Evolutionary conservation across 306 rosid species (phyloP).

Genomic region (Alnus glutinosa): DNA sequence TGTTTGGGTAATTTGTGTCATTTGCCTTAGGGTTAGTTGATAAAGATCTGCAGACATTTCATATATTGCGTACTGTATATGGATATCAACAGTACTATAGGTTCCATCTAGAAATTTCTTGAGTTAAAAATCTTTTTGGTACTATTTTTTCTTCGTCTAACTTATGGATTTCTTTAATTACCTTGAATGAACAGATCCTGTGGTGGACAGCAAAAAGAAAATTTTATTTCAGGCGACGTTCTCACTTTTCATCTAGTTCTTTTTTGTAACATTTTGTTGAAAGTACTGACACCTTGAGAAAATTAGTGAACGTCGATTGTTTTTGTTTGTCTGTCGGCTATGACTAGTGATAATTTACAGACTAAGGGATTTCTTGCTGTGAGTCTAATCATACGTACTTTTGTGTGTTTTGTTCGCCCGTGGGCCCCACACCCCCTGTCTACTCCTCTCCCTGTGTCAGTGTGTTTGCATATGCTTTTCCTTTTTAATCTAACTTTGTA

Average conservation of each 20-base stretch:
- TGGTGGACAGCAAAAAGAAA: neutral
- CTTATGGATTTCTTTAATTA: neutral
- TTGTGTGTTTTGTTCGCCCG: neutral
- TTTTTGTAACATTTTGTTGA: neutral
- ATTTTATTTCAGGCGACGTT: neutral
- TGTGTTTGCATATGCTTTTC: neutral
- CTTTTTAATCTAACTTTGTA: slow-evolving; percentile 8
- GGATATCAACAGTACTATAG: neutral
- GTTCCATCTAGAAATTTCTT: neutral
- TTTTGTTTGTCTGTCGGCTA: neutral
- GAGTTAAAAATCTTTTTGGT: neutral
- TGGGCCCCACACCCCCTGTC: neutral
- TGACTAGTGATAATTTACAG: neutral
- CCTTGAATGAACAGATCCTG: neutral
- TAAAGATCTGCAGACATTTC: slow-evolving; percentile 1
- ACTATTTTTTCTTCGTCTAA: neutral
- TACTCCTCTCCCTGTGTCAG: neutral
- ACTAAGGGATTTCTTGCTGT: neutral
- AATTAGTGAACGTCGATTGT: neutral
- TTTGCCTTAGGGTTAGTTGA: slow-evolving; percentile 2
- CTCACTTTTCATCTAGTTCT: neutral
- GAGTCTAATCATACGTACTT: neutral
- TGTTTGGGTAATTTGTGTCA: slow-evolving; percentile 16
- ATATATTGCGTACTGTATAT: neutral
- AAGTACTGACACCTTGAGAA: neutral